phyloP scores from a whole-genome alignment of 108 stramenopile species.

The Aurantiochytrium sp. region DNA sequence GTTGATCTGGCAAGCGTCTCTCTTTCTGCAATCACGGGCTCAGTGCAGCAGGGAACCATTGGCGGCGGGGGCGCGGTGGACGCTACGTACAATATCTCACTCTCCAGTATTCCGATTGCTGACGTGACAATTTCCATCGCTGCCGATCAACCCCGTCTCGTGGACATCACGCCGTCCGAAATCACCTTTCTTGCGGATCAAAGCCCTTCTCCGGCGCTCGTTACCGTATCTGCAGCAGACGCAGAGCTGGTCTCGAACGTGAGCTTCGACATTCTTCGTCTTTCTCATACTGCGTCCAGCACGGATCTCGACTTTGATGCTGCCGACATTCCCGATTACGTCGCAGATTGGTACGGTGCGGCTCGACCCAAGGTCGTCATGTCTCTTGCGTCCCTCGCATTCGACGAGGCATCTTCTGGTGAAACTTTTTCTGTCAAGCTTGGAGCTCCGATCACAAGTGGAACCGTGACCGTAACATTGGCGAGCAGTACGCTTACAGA shows the following conservation, averaged over 20 bases:
- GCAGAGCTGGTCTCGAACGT: neutral
- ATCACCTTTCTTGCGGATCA: neutral
- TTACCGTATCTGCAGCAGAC: constrained; percentile 27
- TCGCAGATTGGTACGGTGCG: neutral
- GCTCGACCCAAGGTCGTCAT: neutral
- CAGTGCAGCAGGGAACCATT: constrained; percentile 21
- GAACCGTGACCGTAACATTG: neutral
- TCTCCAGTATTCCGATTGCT: constrained; percentile 10
- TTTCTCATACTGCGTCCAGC: neutral
- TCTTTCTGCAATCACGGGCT: constrained; percentile 11
- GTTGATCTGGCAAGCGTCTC: neutral
- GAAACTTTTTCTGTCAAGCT: neutral
- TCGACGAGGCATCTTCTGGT: neutral
- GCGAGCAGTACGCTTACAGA: neutral
- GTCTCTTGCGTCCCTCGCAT: neutral
- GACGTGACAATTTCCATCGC: constrained; percentile 18
- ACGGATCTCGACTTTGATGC: neutral
- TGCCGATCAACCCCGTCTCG: neutral
- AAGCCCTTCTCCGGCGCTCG: neutral
- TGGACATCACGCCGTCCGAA: neutral
- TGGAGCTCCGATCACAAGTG: neutral
- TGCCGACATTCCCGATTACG: neutral
- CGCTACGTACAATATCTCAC: neutral
- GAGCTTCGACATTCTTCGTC: neutral
- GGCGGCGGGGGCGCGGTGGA: constrained; percentile 27